A percentile compares a stretch with the other conserved stretches of the same genome.
Conservation (phyloP, 2,329 filamentous ascomycete genomes). For the Xylariaceae sp. region DNA sequence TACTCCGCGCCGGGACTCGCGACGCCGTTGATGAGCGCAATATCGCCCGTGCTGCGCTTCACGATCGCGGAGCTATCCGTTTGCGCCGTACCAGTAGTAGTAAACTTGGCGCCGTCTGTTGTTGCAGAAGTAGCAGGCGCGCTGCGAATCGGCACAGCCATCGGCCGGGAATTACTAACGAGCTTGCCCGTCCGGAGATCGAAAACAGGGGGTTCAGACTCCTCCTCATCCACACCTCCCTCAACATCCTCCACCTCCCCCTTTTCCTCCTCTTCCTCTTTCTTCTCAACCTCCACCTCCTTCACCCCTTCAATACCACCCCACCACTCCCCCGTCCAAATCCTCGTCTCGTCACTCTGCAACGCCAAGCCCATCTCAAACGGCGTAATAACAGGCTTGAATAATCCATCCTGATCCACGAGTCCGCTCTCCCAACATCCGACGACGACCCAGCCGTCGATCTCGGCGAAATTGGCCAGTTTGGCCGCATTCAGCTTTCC, state of each 20-base stretch:
- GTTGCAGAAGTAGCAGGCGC: conserved; percentile 14
- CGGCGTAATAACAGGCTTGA: conserved; percentile 84
- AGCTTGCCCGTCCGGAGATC: conserved; percentile 85
- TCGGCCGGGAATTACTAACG: conserved; percentile 71
- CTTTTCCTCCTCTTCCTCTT: conserved; percentile 1
- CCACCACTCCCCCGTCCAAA: conserved; percentile 87
- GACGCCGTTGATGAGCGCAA: conserved; percentile 77
- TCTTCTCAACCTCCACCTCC: conserved; percentile 26
- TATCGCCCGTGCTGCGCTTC: conserved; percentile 56
- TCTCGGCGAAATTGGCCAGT: conserved; percentile 90
- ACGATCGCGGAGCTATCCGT: conserved; percentile 48
- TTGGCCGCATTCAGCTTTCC: conserved; percentile 95
- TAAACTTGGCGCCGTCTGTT: conserved; percentile 12
- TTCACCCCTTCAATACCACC: conserved; percentile 73
- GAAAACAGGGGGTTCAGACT: conserved; percentile 82
- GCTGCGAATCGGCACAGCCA: conserved; percentile 46
- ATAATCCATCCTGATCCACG: conserved; percentile 85
- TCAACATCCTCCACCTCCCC: conserved; percentile 31
- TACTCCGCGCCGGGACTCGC: conserved; percentile 90
- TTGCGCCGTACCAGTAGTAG: conserved; percentile 17
- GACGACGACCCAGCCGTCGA: conserved; percentile 94
- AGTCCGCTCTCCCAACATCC: conserved; percentile 97
- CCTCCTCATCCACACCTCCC: conserved; percentile 53
- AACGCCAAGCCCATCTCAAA: conserved; percentile 83
- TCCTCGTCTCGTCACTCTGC: conserved; percentile 64